These are phyloP conservation scores for Gamsiella multidivaricata DNA, from an alignment of 192 early-diverging fungal genomes.

Conservation along the genomic window DNA sequence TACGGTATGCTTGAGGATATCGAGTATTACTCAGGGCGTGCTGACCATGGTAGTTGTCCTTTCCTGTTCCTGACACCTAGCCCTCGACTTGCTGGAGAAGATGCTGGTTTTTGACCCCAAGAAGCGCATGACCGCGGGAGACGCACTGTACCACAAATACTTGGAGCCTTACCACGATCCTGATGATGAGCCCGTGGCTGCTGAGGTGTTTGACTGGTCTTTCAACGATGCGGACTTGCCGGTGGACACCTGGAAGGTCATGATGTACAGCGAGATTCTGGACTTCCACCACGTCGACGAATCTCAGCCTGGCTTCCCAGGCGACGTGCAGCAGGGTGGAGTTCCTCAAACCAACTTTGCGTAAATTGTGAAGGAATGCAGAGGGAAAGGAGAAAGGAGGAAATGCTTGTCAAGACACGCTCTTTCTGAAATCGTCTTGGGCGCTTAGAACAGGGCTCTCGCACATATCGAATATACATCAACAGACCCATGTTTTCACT, in stretches of 20 bases:
- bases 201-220: slow-evolving; percentile 91
- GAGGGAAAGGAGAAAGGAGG: too few species aligned
- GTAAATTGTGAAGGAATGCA: too few species aligned
- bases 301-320: slow-evolving; percentile 13
- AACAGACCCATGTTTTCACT: too few species aligned
- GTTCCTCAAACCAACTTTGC: neutral
- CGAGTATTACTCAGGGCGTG: neutral
- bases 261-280: slow-evolving; percentile 89
- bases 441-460: too few species aligned
- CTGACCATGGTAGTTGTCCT: neutral
- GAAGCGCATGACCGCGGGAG: slow-evolving; percentile 87
- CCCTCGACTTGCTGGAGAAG: slow-evolving; percentile 86
- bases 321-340: slow-evolving; percentile 18
- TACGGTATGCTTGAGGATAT: too few species aligned
- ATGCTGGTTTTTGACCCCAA: slow-evolving; percentile 95
- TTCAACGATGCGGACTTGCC: slow-evolving; percentile 93
- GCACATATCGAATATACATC: too few species aligned
- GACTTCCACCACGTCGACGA: slow-evolving; percentile 57
- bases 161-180: slow-evolving; percentile 92
- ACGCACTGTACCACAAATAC: slow-evolving; percentile 92
- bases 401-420: too few species aligned
- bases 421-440: too few species aligned
- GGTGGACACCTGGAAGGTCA: slow-evolving; percentile 88
- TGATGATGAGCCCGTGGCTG: slow-evolving; percentile 87
- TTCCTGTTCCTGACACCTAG: slow-evolving; percentile 40